Base-by-base conservation (phyloP, 106 monocot genomes). In the Dendrobium chrysotoxum region DNA sequence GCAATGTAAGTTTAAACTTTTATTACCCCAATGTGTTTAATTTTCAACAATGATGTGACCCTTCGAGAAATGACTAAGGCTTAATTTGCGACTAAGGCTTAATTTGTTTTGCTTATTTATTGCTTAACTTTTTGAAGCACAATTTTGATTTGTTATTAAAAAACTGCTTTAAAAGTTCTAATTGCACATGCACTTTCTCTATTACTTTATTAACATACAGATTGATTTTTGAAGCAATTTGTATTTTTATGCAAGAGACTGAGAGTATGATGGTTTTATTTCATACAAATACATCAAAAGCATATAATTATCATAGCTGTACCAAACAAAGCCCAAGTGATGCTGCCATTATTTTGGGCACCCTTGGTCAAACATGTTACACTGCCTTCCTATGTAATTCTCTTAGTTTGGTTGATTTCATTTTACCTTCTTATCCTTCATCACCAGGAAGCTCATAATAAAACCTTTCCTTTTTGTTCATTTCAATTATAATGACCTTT, bases 1-100 rank as follows among this genome's bases (percentile, higher is more conserved):
- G 84, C 68, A 84, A 58, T 79, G 94, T 94, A 89, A 81, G 89
- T 80, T 79, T 35, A 70, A 31, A 70, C 15, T 40, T 40, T 42
- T 15, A 11, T 50, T 50, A 13, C 15, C 50, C 13, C 50, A 50
- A 50, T 13, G 4, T 4, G 21, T 41, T 2, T 1, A 17, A 42
- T 28, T 28, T 17, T 21, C 20, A 3, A 13, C 13, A 9, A 41
- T 41, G 70, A 15, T 11, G 70, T 70, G 12, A 17, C 13, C 7
- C 35, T 70, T 70, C 11, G 2, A 70, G 70, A 31, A 70, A 70
- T 70, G 35, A 28, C 5, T 70, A 70, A 35, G 31, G 35, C 31
- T 70, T 70, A 8, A 31, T 70, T 70, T 70, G 35, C n/a, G 35
- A 28, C 5, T 70, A 70, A 35, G 31, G 35, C 31, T 70, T 70